Percentiles rank a stretch among this genome's conserved stretches.
phyloP scores from a whole-genome alignment of 2,329 filamentous ascomycete species.

The Alternaria atra region DNA sequence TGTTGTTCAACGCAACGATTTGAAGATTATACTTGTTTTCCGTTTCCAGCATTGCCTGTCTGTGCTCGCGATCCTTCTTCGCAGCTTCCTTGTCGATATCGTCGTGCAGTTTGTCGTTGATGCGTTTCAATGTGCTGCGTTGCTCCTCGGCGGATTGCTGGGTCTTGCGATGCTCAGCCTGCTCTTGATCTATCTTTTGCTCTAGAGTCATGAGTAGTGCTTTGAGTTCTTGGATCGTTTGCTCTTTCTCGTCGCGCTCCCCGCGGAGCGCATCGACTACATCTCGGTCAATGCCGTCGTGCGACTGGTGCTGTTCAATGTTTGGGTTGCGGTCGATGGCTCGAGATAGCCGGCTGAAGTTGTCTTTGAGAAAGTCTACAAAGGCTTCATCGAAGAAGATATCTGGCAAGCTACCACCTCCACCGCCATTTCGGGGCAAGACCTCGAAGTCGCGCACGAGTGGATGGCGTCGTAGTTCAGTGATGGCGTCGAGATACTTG shows the following conservation, averaged over 20 bases:
- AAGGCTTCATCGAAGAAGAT: constrained; percentile 88
- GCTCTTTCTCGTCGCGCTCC: constrained; percentile 78
- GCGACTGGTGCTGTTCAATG: constrained; percentile 83
- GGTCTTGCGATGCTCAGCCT: constrained; percentile 73
- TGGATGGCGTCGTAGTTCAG: constrained; percentile 78
- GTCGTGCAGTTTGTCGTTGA: constrained; percentile 75
- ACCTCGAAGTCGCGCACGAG: constrained; percentile 91
- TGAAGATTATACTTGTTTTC: constrained; percentile 60
- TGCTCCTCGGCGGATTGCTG: constrained; percentile 61
- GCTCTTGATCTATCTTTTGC: constrained; percentile 73
- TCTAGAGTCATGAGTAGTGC: constrained; percentile 63
- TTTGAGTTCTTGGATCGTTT: constrained; percentile 66
- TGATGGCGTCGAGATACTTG: constrained; percentile 83
- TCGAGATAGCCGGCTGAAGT: constrained; percentile 83
- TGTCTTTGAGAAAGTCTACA: constrained; percentile 94
- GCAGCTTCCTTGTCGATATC: constrained; percentile 73
- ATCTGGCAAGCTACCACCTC: constrained; percentile 69
- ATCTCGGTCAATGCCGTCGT: constrained; percentile 93
- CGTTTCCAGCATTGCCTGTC: constrained; percentile 49
- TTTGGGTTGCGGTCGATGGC: constrained; percentile 92
- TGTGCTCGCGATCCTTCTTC: constrained; percentile 55
- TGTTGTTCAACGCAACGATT: constrained; percentile 47
- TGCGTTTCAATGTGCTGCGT: constrained; percentile 64
- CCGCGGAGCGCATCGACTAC: constrained; percentile 84
- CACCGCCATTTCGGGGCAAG: constrained; percentile 68